A percentile compares a stretch with the other conserved stretches of the same genome.
Evolutionary conservation across 495 filamentous ascomycete genomes (phyloP).

Genomic region (Neurospora sp.): DNA sequence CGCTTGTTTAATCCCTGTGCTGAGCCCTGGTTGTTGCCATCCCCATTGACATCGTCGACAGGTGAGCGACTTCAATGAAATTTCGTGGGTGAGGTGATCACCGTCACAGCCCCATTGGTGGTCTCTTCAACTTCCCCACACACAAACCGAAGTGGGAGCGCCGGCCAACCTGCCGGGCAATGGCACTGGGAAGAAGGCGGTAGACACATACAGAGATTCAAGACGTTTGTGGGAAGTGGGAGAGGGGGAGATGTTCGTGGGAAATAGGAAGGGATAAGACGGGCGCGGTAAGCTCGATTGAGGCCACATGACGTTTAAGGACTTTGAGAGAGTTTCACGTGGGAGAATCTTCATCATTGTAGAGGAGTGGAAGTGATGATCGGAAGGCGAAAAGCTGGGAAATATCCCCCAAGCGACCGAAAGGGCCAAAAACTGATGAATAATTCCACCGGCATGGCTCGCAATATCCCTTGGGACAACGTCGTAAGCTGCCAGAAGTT

Average conservation of each 20-base stretch:
- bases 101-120: neutral
- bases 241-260: neutral
- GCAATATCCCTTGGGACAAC: neutral
- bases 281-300: neutral
- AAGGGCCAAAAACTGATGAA: neutral
- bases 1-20: neutral
- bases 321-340: neutral
- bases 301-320: no score
- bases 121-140: no score
- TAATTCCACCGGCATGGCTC: neutral
- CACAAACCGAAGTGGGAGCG: no score
- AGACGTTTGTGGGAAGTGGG: no score
- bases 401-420: neutral
- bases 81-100: neutral
- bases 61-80: neutral
- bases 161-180: no score
- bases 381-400: neutral
- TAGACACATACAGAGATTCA: no score
- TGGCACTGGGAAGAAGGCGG: no score
- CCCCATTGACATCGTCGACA: neutral
- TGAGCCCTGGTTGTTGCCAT: neutral
- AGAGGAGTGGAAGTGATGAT: neutral
- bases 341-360: neutral
- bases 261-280: neutral
- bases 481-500: neutral